Percentiles rank a stretch among this genome's conserved stretches.
Conservation (phyloP, 805 yeast species). For the Kuraishia borneana region DNA sequence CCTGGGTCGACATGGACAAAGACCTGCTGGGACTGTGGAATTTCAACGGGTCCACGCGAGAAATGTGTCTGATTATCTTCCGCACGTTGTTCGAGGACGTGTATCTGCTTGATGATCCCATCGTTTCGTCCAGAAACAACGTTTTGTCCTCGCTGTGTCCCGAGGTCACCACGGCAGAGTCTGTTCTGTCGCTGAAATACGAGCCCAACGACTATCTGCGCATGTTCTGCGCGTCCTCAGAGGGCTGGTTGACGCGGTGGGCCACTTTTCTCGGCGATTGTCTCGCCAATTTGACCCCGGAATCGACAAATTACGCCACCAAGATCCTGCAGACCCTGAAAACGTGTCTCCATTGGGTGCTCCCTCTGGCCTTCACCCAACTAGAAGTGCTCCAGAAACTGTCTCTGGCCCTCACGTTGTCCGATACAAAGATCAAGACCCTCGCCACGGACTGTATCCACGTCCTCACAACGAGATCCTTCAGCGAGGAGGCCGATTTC, state of each 20-base stretch:
- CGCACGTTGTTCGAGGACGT: conserved; percentile 90
- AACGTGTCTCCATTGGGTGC: conserved; percentile 85
- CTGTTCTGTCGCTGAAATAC: conserved; percentile 49
- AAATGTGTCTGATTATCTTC: conserved; percentile 64
- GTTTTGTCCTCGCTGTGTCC: conserved; percentile 75
- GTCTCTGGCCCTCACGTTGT: conserved; percentile 42
- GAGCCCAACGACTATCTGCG: conserved; percentile 55
- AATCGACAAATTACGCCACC: conserved; percentile 33
- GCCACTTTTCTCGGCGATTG: conserved; percentile 36
- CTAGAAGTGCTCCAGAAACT: conserved; percentile 58
- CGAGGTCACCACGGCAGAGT: conserved; percentile 67
- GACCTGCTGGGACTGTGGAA: conserved; percentile 71
- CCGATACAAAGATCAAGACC: conserved; percentile 58
- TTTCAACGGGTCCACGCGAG: conserved; percentile 50
- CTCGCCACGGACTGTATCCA: conserved; percentile 88
- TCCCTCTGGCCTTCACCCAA: conserved; percentile 59
- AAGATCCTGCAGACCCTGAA: conserved; percentile 74
- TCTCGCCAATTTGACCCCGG: conserved; percentile 18
- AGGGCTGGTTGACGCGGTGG: conserved; percentile 89
- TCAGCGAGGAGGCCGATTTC: conserved; percentile 57
- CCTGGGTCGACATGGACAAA: conserved; percentile 86
- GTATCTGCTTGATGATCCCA: conserved; percentile 82
- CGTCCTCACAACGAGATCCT: conserved; percentile 72
- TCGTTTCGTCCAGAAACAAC: conserved; percentile 72
- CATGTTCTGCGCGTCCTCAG: conserved; percentile 53